phyloP scores from a whole-genome alignment of 1,284 basidiomycete species.

The Lentinula novae-zelandiae region DNA sequence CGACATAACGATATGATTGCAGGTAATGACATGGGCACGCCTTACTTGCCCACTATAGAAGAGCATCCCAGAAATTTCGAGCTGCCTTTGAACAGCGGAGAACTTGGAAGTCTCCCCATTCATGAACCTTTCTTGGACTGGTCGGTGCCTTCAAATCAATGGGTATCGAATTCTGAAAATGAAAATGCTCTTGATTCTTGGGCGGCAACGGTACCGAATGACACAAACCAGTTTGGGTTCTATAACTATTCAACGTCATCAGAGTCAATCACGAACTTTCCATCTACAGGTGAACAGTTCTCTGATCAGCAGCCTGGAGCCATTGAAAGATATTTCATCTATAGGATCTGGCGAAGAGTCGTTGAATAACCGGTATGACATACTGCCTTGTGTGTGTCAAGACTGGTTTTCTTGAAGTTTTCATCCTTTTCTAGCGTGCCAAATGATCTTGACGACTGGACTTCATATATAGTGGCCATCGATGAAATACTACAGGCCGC shows the following conservation, averaged over 20 bases:
- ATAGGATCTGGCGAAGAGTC: too few species aligned
- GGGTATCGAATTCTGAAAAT: not conserved
- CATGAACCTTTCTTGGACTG: not conserved
- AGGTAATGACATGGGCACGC: not conserved
- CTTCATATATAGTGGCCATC: constrained; percentile 1
- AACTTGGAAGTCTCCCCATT: constrained; percentile 4
- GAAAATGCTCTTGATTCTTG: not conserved
- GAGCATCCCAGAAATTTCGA: not conserved
- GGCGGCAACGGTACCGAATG: not conserved
- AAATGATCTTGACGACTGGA: constrained; percentile 1
- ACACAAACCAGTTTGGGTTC: not conserved
- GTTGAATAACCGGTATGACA: too few species aligned
- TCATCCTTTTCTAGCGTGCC: not conserved
- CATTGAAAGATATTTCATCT: not conserved
- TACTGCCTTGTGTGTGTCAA: not conserved
- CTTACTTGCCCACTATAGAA: not conserved
- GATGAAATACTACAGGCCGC: constrained; percentile 5
- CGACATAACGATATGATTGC: too few species aligned
- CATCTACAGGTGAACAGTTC: not conserved
- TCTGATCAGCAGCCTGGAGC: not conserved
- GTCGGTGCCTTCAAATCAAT: not conserved
- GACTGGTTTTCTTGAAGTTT: not conserved
- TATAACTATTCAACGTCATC: not conserved
- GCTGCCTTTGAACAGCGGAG: not conserved
- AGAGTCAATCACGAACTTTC: not conserved